These are phyloP conservation scores for Xanthoconium separans DNA, from an alignment of 1,284 basidiomycete genomes.

Conservation along the genomic window DNA sequence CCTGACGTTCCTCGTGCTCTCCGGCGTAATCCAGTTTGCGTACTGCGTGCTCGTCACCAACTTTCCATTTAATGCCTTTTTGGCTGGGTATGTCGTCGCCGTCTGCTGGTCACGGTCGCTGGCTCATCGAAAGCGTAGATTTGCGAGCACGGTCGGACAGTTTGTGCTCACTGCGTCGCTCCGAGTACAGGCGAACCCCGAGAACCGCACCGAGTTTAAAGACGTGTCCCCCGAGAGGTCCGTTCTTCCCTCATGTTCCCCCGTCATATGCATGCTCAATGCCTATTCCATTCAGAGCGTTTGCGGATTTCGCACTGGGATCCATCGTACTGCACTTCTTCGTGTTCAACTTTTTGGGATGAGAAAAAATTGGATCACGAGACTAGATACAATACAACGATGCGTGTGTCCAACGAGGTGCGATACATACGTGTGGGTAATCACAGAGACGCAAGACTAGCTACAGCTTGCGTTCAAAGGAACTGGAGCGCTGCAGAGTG, in stretches of 20 bases:
- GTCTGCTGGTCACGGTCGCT: background rate
- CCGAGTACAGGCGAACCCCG: constrained; percentile 88
- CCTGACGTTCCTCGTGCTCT: constrained; percentile 89
- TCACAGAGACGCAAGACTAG: background rate
- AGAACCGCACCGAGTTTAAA: constrained; percentile 79
- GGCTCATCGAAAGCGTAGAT: constrained; percentile 50
- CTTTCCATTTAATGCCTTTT: constrained; percentile 97
- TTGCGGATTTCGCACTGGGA: constrained; percentile 94
- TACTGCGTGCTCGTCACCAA: constrained; percentile 92
- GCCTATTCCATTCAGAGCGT: constrained; percentile 62
- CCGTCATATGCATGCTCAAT: background rate
- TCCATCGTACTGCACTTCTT: constrained; percentile 97
- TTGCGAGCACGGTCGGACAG: constrained; percentile 92
- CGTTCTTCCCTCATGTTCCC: constrained; percentile 5
- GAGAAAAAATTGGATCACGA: constrained; percentile 17
- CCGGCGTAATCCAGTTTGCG: constrained; percentile 87
- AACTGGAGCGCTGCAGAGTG: constrained; percentile 60
- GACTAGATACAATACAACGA: constrained; percentile 15
- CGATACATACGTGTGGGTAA: background rate
- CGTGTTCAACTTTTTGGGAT: constrained; percentile 95
- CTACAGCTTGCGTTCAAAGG: constrained; percentile 57
- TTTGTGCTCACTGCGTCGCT: constrained; percentile 94
- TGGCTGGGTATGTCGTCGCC: constrained; percentile 74
- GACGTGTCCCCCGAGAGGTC: constrained; percentile 94
- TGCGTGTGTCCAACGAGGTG: background rate